A percentile compares a stretch with the other conserved stretches of the same genome.
phyloP scores from a whole-genome alignment of 2,329 filamentous ascomycete species.

The Xylariaceae sp. region DNA sequence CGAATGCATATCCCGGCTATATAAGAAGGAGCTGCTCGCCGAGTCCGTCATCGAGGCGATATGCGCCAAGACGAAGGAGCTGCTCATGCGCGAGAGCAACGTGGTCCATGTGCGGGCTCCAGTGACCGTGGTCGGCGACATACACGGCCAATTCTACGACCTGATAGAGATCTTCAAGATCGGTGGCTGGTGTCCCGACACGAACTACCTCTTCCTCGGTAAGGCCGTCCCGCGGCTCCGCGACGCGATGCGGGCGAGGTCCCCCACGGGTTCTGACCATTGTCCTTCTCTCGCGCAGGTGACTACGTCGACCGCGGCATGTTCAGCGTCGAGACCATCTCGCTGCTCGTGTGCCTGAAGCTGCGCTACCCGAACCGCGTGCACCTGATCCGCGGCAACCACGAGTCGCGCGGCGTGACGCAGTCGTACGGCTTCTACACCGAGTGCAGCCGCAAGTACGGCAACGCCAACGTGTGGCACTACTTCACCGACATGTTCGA shows the following conservation, averaged over 20 bases:
- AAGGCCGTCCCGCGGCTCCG: conserved; percentile 12
- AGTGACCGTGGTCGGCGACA: conserved; percentile 95
- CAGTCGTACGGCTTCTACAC: conserved; percentile 99
- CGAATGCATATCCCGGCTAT: conserved; percentile 94
- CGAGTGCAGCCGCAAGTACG: conserved; percentile 95
- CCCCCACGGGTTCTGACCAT: too few species aligned
- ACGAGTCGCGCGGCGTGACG: conserved; percentile 94
- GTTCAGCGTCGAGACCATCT: conserved; percentile 98
- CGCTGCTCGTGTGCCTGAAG: conserved; percentile 92
- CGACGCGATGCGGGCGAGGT: too few species aligned
- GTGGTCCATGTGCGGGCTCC: conserved; percentile 94
- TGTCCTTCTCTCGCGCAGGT: conserved; percentile 53
- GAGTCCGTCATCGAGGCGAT: conserved; percentile 98
- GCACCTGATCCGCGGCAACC: conserved; percentile 93
- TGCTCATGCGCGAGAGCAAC: conserved; percentile 99
- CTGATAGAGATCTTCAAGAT: conserved; percentile 99
- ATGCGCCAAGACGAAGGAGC: conserved; percentile 97
- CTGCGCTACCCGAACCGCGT: conserved; percentile 93
- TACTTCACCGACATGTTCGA: conserved; percentile 99
- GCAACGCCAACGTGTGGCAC: conserved; percentile 98
- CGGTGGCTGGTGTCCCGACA: conserved; percentile 93
- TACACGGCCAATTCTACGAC: conserved; percentile 98
- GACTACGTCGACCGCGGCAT: conserved; percentile 98
- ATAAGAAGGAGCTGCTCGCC: conserved; percentile 92
- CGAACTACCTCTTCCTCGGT: conserved; percentile 97